These are phyloP conservation scores for Agrocybe praecox DNA, from an alignment of 768 basidiomycete genomes.

Conservation along the genomic window DNA sequence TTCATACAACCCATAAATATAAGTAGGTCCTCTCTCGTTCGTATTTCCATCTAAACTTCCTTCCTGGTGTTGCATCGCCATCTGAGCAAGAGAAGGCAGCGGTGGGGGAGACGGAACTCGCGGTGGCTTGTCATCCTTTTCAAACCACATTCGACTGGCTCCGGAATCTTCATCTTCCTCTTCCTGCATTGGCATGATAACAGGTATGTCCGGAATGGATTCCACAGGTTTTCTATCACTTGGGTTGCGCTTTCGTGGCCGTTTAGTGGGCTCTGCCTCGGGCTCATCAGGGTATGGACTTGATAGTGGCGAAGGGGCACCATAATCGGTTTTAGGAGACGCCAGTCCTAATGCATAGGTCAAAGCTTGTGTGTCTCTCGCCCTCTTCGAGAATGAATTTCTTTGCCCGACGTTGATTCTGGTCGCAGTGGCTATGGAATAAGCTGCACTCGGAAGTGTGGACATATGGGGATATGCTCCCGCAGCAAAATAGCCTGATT, in stretches of 20 bases:
- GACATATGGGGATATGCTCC: constrained; percentile 59
- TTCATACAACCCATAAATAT: constrained; percentile 79
- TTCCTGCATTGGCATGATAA: constrained; percentile 12
- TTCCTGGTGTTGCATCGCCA: constrained; percentile 63
- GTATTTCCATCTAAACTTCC: constrained; percentile 61
- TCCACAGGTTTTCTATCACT: constrained; percentile 1
- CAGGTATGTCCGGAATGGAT: not conserved
- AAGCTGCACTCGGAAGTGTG: constrained; percentile 36
- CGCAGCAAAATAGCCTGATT: constrained; percentile 66
- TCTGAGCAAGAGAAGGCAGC: constrained; percentile 73
- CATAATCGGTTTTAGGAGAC: constrained; percentile 38
- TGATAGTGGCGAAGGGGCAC: constrained; percentile 53
- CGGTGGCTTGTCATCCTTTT: constrained; percentile 56
- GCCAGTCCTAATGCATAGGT: constrained; percentile 39
- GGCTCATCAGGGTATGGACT: constrained; percentile 77
- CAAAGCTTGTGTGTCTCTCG: constrained; percentile 38
- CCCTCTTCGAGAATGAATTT: constrained; percentile 36
- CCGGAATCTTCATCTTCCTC: constrained; percentile 40
- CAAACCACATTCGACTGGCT: constrained; percentile 33
- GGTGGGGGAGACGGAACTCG: constrained; percentile 81
- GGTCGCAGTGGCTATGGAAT: constrained; percentile 36
- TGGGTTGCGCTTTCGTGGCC: constrained; percentile 14
- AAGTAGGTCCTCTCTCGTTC: constrained; percentile 78
- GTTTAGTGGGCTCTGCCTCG: constrained; percentile 16
- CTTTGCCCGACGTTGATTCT: constrained; percentile 30